Evolutionary conservation across 306 rosid genomes (phyloP).

Genomic region (Fragaria nilgerrensis): DNA sequence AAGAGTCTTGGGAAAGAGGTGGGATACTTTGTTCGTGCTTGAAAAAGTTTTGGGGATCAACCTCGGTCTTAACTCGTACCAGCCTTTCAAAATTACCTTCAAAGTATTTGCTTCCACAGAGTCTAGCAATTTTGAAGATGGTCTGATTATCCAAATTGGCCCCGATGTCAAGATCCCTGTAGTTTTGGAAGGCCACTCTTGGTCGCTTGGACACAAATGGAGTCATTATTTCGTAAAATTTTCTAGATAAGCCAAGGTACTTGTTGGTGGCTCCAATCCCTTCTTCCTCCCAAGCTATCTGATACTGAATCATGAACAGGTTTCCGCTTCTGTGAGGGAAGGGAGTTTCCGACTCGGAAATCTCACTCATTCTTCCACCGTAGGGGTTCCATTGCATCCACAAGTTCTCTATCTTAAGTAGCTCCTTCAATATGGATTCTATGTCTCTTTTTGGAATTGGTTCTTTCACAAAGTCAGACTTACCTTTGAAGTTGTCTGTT

Average conservation of each 20-base stretch:
- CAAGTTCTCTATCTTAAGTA: background rate
- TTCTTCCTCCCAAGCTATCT: constrained; percentile 32
- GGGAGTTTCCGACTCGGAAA: constrained; percentile 34
- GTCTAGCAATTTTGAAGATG: background rate
- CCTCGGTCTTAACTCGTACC: background rate
- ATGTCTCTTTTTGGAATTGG: constrained; percentile 19
- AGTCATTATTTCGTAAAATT: constrained; percentile 42
- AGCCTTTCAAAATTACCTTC: constrained; percentile 20
- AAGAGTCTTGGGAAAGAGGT: background rate
- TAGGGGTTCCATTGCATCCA: background rate
- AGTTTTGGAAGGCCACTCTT: constrained; percentile 46
- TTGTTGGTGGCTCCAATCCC: constrained; percentile 31
- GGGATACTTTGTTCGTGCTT: constrained; percentile 27
- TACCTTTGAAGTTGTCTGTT: background rate
- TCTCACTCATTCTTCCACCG: constrained; percentile 39
- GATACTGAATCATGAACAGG: constrained; percentile 15
- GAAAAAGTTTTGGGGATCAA: constrained; percentile 27
- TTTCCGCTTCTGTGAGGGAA: constrained; percentile 50
- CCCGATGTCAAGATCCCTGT: constrained; percentile 58
- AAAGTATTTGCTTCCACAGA: constrained; percentile 30
- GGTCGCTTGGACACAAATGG: constrained; percentile 57
- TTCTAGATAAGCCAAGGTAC: constrained; percentile 26
- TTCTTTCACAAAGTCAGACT: constrained; percentile 19
- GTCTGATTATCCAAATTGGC: constrained; percentile 30
- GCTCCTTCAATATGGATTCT: constrained; percentile 9